phyloP scores from a whole-genome alignment of 306 rosid species.

The Sicyos edulis region DNA sequence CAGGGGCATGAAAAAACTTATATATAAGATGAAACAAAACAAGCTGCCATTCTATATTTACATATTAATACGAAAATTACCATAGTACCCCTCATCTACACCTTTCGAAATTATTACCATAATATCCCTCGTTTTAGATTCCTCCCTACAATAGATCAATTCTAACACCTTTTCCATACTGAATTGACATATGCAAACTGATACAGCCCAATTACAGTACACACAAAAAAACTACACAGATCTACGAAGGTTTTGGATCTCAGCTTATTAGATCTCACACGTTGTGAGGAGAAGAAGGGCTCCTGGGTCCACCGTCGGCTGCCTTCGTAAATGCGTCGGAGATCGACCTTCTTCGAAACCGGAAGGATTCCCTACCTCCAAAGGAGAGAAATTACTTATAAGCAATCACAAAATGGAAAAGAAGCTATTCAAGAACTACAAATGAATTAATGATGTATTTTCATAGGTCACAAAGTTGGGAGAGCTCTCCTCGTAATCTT shows the following conservation, averaged over 20 bases:
- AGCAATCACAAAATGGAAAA: background rate
- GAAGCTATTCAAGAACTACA: background rate
- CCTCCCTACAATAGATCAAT: background rate
- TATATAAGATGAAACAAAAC: background rate
- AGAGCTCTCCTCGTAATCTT: too few species aligned
- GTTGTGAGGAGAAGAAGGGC: slow-evolving; percentile 64
- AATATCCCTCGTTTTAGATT: background rate
- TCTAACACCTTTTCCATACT: slow-evolving; percentile 3
- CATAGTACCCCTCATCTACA: slow-evolving; percentile 9
- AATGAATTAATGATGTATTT: background rate
- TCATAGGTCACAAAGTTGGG: too few species aligned
- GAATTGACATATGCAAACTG: background rate
- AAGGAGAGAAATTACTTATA: background rate
- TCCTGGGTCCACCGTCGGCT: slow-evolving; percentile 36
- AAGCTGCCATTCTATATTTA: too few species aligned
- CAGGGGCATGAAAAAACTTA: background rate
- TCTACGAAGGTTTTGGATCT: background rate
- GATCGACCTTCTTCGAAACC: slow-evolving; percentile 59
- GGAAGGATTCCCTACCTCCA: slow-evolving; percentile 63
- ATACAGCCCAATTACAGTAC: background rate
- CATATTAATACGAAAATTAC: background rate
- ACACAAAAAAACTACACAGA: background rate
- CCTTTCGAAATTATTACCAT: background rate
- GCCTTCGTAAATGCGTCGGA: slow-evolving; percentile 68
- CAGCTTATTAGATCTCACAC: slow-evolving; percentile 37